These are phyloP conservation scores for Xylaria intraflava DNA, from an alignment of 495 filamentous ascomycete species.

Conservation along the genomic window DNA sequence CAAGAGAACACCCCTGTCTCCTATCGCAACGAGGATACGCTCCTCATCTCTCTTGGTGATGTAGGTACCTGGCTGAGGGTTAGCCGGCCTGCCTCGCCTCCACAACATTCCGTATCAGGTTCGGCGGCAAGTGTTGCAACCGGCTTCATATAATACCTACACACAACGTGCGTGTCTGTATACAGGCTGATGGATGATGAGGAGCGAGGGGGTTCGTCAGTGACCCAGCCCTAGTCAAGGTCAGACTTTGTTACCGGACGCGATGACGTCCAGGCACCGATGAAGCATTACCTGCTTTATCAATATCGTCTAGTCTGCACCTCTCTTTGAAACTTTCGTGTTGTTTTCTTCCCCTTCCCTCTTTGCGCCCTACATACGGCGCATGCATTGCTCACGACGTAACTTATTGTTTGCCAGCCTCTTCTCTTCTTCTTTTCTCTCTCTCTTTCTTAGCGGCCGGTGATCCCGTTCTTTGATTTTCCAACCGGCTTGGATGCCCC, in stretches of 20 bases:
- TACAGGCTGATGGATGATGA: not conserved
- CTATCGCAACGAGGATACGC: not conserved
- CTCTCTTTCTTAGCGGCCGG: conserved; percentile 46
- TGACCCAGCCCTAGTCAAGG: conserved; percentile 1
- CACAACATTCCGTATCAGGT: conserved; percentile 21
- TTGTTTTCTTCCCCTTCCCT: conserved; percentile 34
- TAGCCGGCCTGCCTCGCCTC: too few relatives aligned
- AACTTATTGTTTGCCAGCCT: conserved; percentile 42
- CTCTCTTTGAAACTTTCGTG: conserved; percentile 18
- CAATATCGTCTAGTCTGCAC: conserved; percentile 24
- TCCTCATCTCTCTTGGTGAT: conserved; percentile 1
- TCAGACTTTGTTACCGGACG: conserved; percentile 22
- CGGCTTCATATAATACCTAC: conserved; percentile 2
- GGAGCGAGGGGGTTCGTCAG: not conserved
- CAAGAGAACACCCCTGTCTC: not conserved
- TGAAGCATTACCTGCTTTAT: conserved; percentile 24
- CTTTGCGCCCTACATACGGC: conserved; percentile 34
- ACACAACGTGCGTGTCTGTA: too few relatives aligned
- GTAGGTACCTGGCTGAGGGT: too few relatives aligned
- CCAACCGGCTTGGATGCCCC: conserved; percentile 56
- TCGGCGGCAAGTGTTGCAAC: conserved; percentile 4
- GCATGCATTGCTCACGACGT: conserved; percentile 40
- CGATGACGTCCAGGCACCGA: conserved; percentile 18
- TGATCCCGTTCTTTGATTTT: conserved; percentile 47
- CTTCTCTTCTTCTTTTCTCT: conserved; percentile 28